Base-by-base conservation (phyloP, 805 yeast genomes). In the Cyberlindnera amylophila region DNA sequence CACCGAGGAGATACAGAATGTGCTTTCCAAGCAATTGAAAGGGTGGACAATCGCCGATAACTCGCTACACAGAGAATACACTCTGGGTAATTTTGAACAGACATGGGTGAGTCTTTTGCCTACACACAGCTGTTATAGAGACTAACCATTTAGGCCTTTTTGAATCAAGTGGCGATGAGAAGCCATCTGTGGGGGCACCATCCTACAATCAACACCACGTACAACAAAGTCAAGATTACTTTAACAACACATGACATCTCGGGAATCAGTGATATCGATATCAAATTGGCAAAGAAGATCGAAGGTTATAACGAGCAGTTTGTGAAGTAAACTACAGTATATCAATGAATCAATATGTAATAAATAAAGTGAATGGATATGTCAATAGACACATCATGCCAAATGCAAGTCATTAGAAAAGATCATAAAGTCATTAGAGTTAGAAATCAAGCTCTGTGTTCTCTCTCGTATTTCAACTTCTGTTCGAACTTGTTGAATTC, bases 161-260 rank as follows among this genome's bases (percentile, higher is more conserved):
- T 85, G 15, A 79, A 75, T 21, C 69, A 70, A 35, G 71, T 84
- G 1, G 73, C 86, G 1, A 59, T 74, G 62, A 62, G 78, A 39
- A 71, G 85, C 0, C 84, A 82, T 54, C 52, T 69, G 1, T 58
- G 64, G 54, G 82, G 79, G 4, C 91, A 85, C 53, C 95, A 85
- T 57, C 91, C 93, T 0, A 79, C 79, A 0, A 75, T 85, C 11
- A 38, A 69, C 0, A 83, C 83, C 47, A 72, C 79, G 0, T 85
- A 83, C 54, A 85, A 78, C 47, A 63, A 66, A 24, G 84, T 83
- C 1, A 63, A 66, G 13, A 46, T 85, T 4, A 64, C 66, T 19
- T 57, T 83, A 30, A 74, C 81, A 2, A 85, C 91, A 0, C 93
- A 85, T 53, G 93, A 85, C 55, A 64, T 70, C 0, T 61, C 64